These are phyloP conservation scores for Phaseolus coccineus DNA, from an alignment of 331 rosid species.

Conservation along the genomic window DNA sequence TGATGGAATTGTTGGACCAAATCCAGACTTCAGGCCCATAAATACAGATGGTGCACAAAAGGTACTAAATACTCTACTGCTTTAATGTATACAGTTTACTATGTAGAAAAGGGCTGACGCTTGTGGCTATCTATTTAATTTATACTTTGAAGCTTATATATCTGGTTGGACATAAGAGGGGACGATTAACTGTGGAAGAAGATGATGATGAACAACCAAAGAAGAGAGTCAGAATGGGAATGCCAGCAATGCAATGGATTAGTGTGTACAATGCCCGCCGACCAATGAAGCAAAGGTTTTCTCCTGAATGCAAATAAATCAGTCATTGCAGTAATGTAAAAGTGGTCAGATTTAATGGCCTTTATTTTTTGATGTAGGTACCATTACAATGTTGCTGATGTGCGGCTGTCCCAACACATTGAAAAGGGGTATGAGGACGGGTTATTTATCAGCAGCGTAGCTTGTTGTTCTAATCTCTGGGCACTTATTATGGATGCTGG, in stretches of 20 bases:
- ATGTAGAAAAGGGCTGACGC: conserved; percentile 18
- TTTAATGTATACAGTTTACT: conserved; percentile 4
- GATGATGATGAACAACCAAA: conserved; percentile 87
- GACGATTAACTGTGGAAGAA: conserved; percentile 72
- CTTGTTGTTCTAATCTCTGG: conserved; percentile 83
- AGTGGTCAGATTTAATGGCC: neutral
- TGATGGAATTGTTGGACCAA: conserved; percentile 85
- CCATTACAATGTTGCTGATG: conserved; percentile 88
- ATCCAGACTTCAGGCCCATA: conserved; percentile 83
- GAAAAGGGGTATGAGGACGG: conserved; percentile 87
- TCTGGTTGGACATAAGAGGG: conserved; percentile 83
- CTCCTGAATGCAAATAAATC: conserved; percentile 10
- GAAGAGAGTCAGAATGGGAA: conserved; percentile 88
- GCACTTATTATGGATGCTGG: conserved; percentile 97
- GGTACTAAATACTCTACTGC: conserved; percentile 52
- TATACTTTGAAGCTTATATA: conserved; percentile 68
- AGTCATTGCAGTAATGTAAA: neutral
- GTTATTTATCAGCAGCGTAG: conserved; percentile 76
- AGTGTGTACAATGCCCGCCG: conserved; percentile 86
- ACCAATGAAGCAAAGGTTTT: conserved; percentile 93
- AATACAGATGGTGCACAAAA: conserved; percentile 94
- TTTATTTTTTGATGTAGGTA: conserved; percentile 58
- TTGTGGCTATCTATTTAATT: neutral
- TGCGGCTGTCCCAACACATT: conserved; percentile 82
- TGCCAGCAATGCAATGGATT: conserved; percentile 94